A percentile compares a stretch with the other conserved stretches of the same genome.
These are phyloP conservation scores for Exobasidium cylindrosporum DNA, from an alignment of 1,284 basidiomycete genomes.

Conservation along the genomic window DNA sequence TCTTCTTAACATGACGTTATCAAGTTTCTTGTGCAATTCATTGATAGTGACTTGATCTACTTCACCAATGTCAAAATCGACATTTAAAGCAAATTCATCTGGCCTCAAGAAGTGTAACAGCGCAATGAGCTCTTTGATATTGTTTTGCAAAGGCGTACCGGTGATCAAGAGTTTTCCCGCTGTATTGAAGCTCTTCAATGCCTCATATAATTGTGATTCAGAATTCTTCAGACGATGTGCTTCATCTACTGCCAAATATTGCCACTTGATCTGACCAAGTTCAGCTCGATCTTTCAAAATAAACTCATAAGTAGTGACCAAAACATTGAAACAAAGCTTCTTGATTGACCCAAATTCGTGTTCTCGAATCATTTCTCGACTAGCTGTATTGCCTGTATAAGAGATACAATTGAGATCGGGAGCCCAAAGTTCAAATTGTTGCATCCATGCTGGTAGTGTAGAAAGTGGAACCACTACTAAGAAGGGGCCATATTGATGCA, in stretches of 20 bases:
- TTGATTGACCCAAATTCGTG: conserved; percentile 84
- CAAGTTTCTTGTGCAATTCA: conserved; percentile 88
- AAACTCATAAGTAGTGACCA: conserved; percentile 97
- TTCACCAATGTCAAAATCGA: conserved; percentile 80
- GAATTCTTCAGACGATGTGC: conserved; percentile 98
- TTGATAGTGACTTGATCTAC: conserved; percentile 62
- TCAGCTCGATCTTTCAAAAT: conserved; percentile 95
- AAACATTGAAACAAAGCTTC: conserved; percentile 83
- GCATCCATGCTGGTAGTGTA: conserved; percentile 97
- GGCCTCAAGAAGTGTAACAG: conserved; percentile 99
- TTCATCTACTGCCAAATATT: conserved; percentile 99
- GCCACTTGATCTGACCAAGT: conserved; percentile 89
- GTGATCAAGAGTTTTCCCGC: conserved; percentile 94
- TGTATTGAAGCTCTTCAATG: conserved; percentile 80
- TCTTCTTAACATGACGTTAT: conserved; percentile 89
- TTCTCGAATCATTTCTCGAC: conserved; percentile 73
- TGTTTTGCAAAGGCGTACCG: conserved; percentile 97
- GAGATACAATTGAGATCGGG: conserved; percentile 78
- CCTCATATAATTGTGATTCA: conserved; percentile 94
- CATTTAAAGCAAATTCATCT: conserved; percentile 78
- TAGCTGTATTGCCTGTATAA: conserved; percentile 90
- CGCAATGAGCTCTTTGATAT: conserved; percentile 93
- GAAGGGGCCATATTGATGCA: conserved; percentile 88
- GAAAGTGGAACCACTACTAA: conserved; percentile 96
- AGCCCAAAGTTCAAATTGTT: conserved; percentile 97